Evolutionary conservation across 495 filamentous ascomycete genomes (phyloP), one percentile per base, ranked within the genome.

Genomic region (Parachaetomium inaequale): DNA sequence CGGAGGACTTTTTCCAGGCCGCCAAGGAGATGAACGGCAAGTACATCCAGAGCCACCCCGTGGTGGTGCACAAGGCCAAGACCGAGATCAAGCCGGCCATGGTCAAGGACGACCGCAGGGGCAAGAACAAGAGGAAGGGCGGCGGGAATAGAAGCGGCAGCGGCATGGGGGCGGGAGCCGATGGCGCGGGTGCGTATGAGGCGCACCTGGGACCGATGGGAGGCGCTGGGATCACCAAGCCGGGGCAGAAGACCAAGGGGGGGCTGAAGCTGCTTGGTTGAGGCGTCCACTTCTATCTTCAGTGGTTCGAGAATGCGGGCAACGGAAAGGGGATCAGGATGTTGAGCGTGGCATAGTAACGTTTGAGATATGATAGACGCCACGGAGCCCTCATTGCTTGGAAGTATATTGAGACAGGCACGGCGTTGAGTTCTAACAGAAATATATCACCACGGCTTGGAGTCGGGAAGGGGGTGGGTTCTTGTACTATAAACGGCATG

Each of bases 21-120:
- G 93, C 90, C 64, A 88, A 92, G 76, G 95, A 98, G 76, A 98
- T 98, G 95, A 87, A 97, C 72, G 92, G 93, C 50, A 98, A 98
- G 79, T 98, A 98, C 72, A 98, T 98, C 73, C 94, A 95, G 42
- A 96, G 91, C 68, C 94, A 98, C 75, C 94, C 94, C 1, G 86
- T 98, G 10, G 78, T 90, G 46, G 79, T 98, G 62, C 86, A 88
- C 73, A 87, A 92, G 68, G 90, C 89, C 69, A 96, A 87, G 51
- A 96, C 95, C 28, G 93, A 98, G 76, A 87, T 98, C 69, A 89
- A 88, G 65, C 85, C 89, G 17, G 80, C 83, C 25, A 78, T 80
- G 34, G 64, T 73, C 52, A 78, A 76, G 66, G 76, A 81, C 36
- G 71, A 77, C 23, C 57, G 70, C 42, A 75, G 71, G 51, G 72